A percentile compares a stretch with the other conserved stretches of the same genome.
These are phyloP conservation scores for Ophiostoma montium DNA, from an alignment of 2,329 filamentous ascomycete species.

Conservation along the genomic window DNA sequence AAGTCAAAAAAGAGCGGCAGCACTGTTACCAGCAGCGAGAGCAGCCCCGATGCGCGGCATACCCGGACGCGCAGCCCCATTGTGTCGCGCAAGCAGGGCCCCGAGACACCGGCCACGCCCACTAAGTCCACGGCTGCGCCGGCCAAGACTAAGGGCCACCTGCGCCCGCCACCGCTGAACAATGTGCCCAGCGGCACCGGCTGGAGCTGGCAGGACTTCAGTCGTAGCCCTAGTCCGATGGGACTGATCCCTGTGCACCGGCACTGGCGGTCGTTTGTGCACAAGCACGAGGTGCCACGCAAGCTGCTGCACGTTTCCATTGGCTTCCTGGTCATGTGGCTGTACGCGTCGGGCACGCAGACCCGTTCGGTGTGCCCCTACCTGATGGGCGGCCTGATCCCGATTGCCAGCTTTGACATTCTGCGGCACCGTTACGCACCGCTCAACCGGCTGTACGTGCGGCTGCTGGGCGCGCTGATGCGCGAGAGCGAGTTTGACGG, in stretches of 20 bases:
- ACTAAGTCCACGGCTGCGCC: slow-evolving; percentile 16
- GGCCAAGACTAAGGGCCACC: slow-evolving; percentile 41
- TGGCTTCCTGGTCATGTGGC: slow-evolving; percentile 78
- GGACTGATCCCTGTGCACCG: slow-evolving; percentile 91
- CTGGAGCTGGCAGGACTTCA: slow-evolving; percentile 77
- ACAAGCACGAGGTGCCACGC: slow-evolving; percentile 92
- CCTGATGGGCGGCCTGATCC: slow-evolving; percentile 66
- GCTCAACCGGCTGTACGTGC: slow-evolving; percentile 81
- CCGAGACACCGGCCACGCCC: slow-evolving; percentile 32
- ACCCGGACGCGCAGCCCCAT: slow-evolving; percentile 57
- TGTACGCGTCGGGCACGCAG: slow-evolving; percentile 71
- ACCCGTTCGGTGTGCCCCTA: slow-evolving; percentile 67
- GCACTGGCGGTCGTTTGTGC: slow-evolving; percentile 81
- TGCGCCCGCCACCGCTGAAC: slow-evolving; percentile 51
- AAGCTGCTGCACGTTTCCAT: slow-evolving; percentile 93
- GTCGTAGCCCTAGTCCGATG: slow-evolving; percentile 79
- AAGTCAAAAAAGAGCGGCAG: not conserved
- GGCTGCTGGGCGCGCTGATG: slow-evolving; percentile 78
- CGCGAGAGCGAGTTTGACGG: slow-evolving; percentile 87
- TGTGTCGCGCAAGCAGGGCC: slow-evolving; percentile 34
- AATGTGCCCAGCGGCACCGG: slow-evolving; percentile 22
- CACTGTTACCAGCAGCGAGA: slow-evolving; percentile 12
- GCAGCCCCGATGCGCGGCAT: slow-evolving; percentile 38
- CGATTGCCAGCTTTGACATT: slow-evolving; percentile 70
- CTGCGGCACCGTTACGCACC: slow-evolving; percentile 68